Evolutionary conservation across 2,329 filamentous ascomycete genomes (phyloP), one percentile per base, ranked within the genome.

Genomic region (Fonsecaea erecta): DNA sequence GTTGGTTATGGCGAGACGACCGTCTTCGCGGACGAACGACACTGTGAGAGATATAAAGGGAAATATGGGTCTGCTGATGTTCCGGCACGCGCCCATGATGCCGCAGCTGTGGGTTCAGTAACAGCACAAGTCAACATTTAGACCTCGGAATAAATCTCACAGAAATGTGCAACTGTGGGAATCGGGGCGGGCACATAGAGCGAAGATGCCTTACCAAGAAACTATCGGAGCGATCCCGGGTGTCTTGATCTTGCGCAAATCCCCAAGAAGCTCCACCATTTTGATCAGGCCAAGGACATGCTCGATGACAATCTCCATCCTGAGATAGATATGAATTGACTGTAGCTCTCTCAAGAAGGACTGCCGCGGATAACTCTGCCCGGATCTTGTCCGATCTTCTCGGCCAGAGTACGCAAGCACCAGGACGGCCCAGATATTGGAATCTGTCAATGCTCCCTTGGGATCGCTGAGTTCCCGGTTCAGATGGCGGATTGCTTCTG

Each of bases 311-410:
- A 76, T 73, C 12, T 68, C 70, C n/a, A 76, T 69, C 60, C 48
- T 56, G 21, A 75, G 74, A 56, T 77, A 77, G 11, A 77, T 71
- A 54, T 76, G 73, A 2, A 78, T 60, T 73, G 75, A 77, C 60
- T 78, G 76, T 40, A 78, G 60, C 9, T 72, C 71, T 37, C 73
- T 74, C 53, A 78, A 71, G 1, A 76, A 75, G 5, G 75, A 69
- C 14, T 72, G 72, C 28, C 76, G 77, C 14, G 76, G 75, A 52
- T 69, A 63, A 9, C 62, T 59, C 46, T 63, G 53, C 14, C 52
- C 67, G 60, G 65, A 52, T 18, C 65, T 62, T 7, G 68, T 58
- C 12, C 72, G 62, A 21, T 71, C 70, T 0, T 73, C 69, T 16
- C 35, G 34, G 35, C 72, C 70, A 61, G 74, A 71, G 37, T 72